phyloP scores from a whole-genome alignment of 2,329 filamentous ascomycete genomes.

The Neospermospora avenae region DNA sequence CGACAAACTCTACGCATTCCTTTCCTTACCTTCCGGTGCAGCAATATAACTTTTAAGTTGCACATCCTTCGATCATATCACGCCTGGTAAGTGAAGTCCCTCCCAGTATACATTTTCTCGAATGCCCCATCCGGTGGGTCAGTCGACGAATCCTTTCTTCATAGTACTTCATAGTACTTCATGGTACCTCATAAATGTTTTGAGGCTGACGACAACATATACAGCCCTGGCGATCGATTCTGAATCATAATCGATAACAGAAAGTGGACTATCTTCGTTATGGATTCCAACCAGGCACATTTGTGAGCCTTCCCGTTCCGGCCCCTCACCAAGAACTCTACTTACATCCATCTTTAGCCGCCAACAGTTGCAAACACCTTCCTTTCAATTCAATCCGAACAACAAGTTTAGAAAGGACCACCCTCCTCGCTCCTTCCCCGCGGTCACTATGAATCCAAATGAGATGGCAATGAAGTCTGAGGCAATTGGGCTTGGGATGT shows the following conservation, averaged over 20 bases:
- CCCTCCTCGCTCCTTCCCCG: constrained; percentile 42
- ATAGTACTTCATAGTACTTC: constrained; percentile 24
- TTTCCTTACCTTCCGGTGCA: constrained; percentile 38
- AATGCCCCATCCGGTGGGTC: constrained; percentile 26
- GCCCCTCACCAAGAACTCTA: constrained; percentile 28
- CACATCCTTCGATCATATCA: constrained; percentile 33
- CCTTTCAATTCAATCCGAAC: constrained; percentile 48
- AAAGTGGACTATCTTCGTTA: constrained; percentile 38
- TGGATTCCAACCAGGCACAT: constrained; percentile 51
- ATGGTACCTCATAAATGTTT: constrained; percentile 23
- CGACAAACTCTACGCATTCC: constrained; percentile 39
- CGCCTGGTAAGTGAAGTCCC: constrained; percentile 31
- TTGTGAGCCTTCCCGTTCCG: constrained; percentile 44
- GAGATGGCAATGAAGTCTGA: constrained; percentile 49
- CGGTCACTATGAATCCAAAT: constrained; percentile 49
- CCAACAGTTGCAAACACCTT: constrained; percentile 48
- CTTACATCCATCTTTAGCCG: constrained; percentile 43
- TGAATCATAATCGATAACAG: constrained; percentile 25
- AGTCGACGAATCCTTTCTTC: constrained; percentile 22
- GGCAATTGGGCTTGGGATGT: constrained; percentile 46
- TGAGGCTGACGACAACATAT: constrained; percentile 35
- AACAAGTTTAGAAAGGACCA: constrained; percentile 47
- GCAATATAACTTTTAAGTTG: constrained; percentile 38
- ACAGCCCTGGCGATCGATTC: constrained; percentile 23
- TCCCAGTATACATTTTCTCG: constrained; percentile 18